phyloP scores from a whole-genome alignment of 257 asterid species.

The Ilex asprella region DNA sequence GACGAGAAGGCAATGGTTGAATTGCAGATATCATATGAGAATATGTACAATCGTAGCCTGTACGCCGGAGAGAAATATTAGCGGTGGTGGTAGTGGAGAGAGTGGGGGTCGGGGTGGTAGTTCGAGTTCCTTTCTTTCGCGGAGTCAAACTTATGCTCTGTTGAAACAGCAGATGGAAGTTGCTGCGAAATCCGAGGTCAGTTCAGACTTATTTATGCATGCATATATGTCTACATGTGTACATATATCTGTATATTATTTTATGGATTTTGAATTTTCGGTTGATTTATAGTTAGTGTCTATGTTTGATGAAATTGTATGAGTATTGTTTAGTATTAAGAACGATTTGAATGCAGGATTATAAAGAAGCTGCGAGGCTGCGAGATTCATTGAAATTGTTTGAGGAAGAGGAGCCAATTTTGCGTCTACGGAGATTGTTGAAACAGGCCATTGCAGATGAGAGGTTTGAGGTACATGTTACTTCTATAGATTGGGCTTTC shows the following conservation, averaged over 20 bases:
- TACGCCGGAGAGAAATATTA: conserved; percentile 19
- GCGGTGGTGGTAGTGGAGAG: conserved; percentile 12
- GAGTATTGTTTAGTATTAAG: neutral
- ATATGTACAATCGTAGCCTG: conserved; percentile 40
- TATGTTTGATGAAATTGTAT: neutral
- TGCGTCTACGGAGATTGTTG: conserved; percentile 57
- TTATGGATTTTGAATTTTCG: neutral
- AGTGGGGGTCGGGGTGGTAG: conserved; percentile 31
- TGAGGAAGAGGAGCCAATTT: conserved; percentile 79
- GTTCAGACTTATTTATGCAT: neutral
- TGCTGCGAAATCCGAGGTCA: conserved; percentile 81
- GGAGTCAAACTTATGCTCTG: conserved; percentile 59
- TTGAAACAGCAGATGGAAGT: conserved; percentile 80
- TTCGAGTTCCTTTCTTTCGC: conserved; percentile 39
- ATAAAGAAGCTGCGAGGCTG: conserved; percentile 74
- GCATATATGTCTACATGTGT: neutral
- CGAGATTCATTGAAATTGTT: conserved; percentile 67
- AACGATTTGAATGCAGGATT: conserved; percentile 33
- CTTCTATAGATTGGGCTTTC: neutral
- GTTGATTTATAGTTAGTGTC: conserved; percentile 3
- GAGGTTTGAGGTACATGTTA: conserved; percentile 52
- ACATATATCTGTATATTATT: neutral
- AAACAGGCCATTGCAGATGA: conserved; percentile 73
- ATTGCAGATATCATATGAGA: conserved; percentile 13
- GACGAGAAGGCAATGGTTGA: conserved; percentile 18